Evolutionary conservation across 1,284 basidiomycete species (phyloP).

Genomic region (Trametes versicolor): DNA sequence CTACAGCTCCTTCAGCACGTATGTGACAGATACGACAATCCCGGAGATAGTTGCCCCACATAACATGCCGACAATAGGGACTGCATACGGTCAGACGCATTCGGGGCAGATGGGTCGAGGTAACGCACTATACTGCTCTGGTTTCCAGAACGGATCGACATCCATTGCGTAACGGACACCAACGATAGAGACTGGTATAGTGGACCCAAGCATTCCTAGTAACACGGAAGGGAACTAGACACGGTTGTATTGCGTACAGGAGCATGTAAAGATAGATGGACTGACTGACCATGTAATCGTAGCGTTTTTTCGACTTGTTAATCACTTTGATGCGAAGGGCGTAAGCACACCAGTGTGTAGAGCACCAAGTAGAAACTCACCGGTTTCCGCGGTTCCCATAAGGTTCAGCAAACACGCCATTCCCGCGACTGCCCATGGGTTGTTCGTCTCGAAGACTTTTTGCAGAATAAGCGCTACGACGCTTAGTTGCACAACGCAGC

Average conservation of each 20-base stretch:
- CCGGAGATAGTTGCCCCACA: slow-evolving; percentile 83
- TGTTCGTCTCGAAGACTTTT: slow-evolving; percentile 78
- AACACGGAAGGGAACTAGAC: slow-evolving; percentile 77
- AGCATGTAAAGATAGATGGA: slow-evolving; percentile 4
- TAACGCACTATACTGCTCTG: slow-evolving; percentile 78
- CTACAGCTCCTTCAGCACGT: slow-evolving; percentile 73
- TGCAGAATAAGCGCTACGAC: slow-evolving; percentile 77
- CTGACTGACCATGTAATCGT: slow-evolving; percentile 70
- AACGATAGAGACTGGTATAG: slow-evolving; percentile 83
- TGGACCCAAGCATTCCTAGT: slow-evolving; percentile 75
- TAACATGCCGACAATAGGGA: slow-evolving; percentile 90
- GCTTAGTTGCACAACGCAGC: slow-evolving; percentile 82
- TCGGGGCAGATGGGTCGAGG: slow-evolving; percentile 37
- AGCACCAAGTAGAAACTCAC: slow-evolving; percentile 46
- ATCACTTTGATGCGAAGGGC: not conserved
- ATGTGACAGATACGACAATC: slow-evolving; percentile 74
- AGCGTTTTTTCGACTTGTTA: slow-evolving; percentile 82
- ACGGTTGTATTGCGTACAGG: slow-evolving; percentile 11
- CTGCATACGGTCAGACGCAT: slow-evolving; percentile 48
- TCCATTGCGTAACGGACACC: slow-evolving; percentile 84
- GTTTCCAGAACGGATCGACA: slow-evolving; percentile 81
- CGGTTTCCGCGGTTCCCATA: slow-evolving; percentile 75
- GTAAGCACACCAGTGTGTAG: not conserved
- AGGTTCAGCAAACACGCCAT: slow-evolving; percentile 79
- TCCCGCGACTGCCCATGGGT: slow-evolving; percentile 77